Base-by-base conservation (phyloP, 768 basidiomycete genomes). In the Russula lepida region DNA sequence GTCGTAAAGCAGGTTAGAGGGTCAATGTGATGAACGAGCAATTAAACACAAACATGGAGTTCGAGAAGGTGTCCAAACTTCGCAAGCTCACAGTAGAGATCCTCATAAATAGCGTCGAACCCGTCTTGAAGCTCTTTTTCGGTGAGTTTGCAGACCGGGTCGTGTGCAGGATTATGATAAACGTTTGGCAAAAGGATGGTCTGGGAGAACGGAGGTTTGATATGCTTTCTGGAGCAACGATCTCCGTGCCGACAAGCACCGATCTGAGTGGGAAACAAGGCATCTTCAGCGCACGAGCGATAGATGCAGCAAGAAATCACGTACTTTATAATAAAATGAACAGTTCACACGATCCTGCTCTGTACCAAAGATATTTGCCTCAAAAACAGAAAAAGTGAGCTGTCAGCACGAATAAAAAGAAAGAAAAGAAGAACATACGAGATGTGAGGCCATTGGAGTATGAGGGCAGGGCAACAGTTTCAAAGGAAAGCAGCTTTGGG, bases 231-330 rank as follows among this genome's bases (percentile, higher is more conserved):
- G 4, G 97, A 98, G 74, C 97, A 99, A 59, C 97, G 84, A 69
- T 99, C 97, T 35, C 97, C 97, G 74, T 99, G 97, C 56, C 97
- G 81, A 75, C 97, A 99, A 50, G 97, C 97, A 60, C 97, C 97
- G 77, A 99, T 99, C 89, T 95, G 60, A 17, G 52, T 27, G n/a
- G 49, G 58, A 63, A 54, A 39, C 46, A 49, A 48, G 33, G 66
- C 44, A 61, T 41, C 54, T 62, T 59, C n/a, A 55, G 58, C 47
- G 19, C 52, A 49, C 19, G 8, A 7, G 21, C 21, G 46, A 32
- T 25, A 54, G 32, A 46, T 63, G 6, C 28, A 4, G 8, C 25
- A 41, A 44, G 19, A 23, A 51, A 23, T 32, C 41, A 72, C 82
- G 35, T 64, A 89, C 89, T 77, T 95, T 95, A 79, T 95, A 94